Evolutionary conservation across 768 basidiomycete species (phyloP).

Genomic region (Dentipellis sp.): DNA sequence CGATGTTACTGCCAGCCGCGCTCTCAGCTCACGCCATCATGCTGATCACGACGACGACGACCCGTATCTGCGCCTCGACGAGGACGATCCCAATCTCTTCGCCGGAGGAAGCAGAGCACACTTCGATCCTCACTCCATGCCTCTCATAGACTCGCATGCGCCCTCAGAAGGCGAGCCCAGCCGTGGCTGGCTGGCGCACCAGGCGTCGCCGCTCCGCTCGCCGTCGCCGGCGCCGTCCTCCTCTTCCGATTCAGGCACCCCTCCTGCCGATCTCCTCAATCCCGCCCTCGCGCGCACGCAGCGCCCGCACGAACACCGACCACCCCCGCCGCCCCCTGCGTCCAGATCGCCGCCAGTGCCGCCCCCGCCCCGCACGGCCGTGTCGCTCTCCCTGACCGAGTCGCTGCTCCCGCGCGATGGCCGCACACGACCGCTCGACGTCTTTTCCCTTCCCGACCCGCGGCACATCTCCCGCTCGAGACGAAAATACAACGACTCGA

Average conservation of each 20-base stretch:
- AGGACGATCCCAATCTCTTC: slow-evolving; percentile 36
- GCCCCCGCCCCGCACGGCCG: slow-evolving; percentile 34
- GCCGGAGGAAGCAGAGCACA: slow-evolving; percentile 15
- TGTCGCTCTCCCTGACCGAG: slow-evolving; percentile 66
- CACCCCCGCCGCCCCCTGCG: slow-evolving; percentile 24
- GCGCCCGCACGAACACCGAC: slow-evolving; percentile 15
- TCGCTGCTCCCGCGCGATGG: slow-evolving; percentile 74
- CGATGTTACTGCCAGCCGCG: slow-evolving; percentile 17
- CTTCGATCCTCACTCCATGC: slow-evolving; percentile 27
- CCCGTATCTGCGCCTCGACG: slow-evolving; percentile 71
- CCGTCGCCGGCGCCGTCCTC: slow-evolving; percentile 32
- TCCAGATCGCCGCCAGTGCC: too few species aligned
- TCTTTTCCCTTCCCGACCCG: slow-evolving; percentile 74
- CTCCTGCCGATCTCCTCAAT: slow-evolving; percentile 22
- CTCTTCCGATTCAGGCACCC: slow-evolving; percentile 30
- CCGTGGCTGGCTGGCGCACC: slow-evolving; percentile 62
- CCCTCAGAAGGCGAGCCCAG: slow-evolving; percentile 29
- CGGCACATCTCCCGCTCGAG: slow-evolving; percentile 53
- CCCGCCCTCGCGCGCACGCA: slow-evolving; percentile 13
- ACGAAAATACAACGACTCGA: slow-evolving; percentile 65
- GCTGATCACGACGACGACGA: slow-evolving; percentile 46
- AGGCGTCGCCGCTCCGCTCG: slow-evolving; percentile 55
- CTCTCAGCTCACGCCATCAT: slow-evolving; percentile 21
- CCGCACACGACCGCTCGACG: slow-evolving; percentile 48
- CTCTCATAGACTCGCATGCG: slow-evolving; percentile 26